These are phyloP conservation scores for Elongisporangium undulatum DNA, from an alignment of 352 stramenopile genomes.

Conservation along the genomic window DNA sequence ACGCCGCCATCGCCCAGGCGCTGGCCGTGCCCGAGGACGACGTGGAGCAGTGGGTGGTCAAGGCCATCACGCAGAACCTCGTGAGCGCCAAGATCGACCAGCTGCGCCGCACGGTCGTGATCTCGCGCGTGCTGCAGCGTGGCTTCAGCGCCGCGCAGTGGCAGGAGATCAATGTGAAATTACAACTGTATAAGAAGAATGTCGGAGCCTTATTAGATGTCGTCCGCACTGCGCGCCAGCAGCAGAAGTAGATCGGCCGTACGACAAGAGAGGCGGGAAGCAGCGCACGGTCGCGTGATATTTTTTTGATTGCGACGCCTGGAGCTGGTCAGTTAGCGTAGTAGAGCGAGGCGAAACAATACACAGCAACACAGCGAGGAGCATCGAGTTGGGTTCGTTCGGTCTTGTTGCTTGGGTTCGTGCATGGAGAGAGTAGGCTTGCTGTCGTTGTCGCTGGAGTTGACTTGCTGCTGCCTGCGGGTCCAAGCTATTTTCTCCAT, in stretches of 20 bases:
- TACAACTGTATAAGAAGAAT: slow-evolving; percentile 93
- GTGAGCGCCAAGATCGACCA: slow-evolving; percentile 95
- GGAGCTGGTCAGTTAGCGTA: not conserved
- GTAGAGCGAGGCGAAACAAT: not conserved
- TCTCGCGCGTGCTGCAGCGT: slow-evolving; percentile 67
- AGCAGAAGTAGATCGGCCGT: slow-evolving; percentile 50
- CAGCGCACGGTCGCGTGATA: not conserved
- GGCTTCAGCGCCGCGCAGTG: slow-evolving; percentile 89
- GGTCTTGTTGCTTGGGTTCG: no score
- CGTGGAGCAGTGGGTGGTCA: slow-evolving; percentile 94
- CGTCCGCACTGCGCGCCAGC: slow-evolving; percentile 64
- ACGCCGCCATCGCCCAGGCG: slow-evolving; percentile 77
- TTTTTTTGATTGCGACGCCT: not conserved
- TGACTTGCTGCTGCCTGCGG: not conserved
- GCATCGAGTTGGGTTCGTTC: not conserved
- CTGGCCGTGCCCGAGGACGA: slow-evolving; percentile 82
- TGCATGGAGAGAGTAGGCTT: not conserved
- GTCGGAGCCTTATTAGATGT: slow-evolving; percentile 87
- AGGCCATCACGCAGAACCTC: slow-evolving; percentile 88
- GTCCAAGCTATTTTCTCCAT: not conserved
- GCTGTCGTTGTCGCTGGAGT: not conserved
- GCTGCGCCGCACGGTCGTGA: slow-evolving; percentile 87
- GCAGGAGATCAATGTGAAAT: slow-evolving; percentile 84
- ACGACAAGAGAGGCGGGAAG: no score
- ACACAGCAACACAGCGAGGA: not conserved